Base-by-base conservation (phyloP, 1,139 yeast species). In the Sugiyamaella xylanicola region DNA sequence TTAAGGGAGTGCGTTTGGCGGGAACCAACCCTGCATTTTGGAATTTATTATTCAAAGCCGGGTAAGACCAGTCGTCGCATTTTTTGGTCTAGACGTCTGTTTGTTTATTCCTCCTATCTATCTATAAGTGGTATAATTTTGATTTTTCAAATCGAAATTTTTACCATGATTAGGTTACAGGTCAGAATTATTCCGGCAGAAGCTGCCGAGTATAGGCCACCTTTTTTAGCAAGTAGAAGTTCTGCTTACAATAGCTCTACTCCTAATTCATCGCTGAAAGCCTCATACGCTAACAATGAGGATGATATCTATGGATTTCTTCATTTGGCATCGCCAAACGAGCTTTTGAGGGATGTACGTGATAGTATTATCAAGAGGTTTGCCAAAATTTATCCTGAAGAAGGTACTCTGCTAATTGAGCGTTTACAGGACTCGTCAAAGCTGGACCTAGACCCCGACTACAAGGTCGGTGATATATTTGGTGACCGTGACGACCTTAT, bases 361-460 rank as follows among this genome's bases (percentile, higher is more conserved):
- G 68, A 72, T 5, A 87, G 84, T 51, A 78, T 85, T 20, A 64
- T 72, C 20, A 68, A 67, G 4, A 75, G 88, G 55, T 85, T 81
- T 65, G 65, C 73, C 45, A 83, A 82, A 66, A 72, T 87, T 48
- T 87, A 87, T 62, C 92, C 93, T 0, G 75, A 77, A 32, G 85
- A 81, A 53, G 65, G 60, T 16, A 76, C 78, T 0, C 67, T 86
- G 15, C 74, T 74, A 3, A 80, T 87, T 39, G 72, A 77, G 20
- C 79, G 81, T 51, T 71, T 87, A 8, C 93, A 87, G 65, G 92
- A 87, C 67, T 69, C 71, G 29, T 79, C 82, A 57, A 77, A 77
- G 58, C 86, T 91, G 64, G 95, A 88, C 67, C 72, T 88, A 61
- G 95, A 87, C 68, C 90, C 91, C 0, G 95, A 87, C 57, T 87